phyloP scores from a whole-genome alignment of 805 yeast genomes.

The Starmerella sp. region DNA sequence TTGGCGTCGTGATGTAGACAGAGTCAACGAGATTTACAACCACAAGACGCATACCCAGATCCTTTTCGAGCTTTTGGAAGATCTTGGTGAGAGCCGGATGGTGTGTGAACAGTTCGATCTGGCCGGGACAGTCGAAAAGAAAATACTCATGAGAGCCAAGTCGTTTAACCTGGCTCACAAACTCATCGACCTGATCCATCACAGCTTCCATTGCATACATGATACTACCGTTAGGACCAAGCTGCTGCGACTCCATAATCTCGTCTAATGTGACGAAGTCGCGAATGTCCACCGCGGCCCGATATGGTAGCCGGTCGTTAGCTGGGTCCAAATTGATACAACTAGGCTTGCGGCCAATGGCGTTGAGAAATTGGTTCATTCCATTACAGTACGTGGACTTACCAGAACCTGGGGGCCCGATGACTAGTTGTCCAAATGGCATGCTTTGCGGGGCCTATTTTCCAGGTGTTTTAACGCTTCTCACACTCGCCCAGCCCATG shows the following conservation, averaged over 20 bases:
- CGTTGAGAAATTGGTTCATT: constrained; percentile 78
- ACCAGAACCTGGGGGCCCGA: constrained; percentile 98
- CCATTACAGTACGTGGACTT: constrained; percentile 93
- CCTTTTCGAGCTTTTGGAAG: constrained; percentile 52
- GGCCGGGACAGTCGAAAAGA: constrained; percentile 80
- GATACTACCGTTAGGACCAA: constrained; percentile 88
- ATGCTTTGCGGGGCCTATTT: background rate
- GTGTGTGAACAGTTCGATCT: constrained; percentile 87
- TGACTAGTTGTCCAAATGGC: constrained; percentile 71
- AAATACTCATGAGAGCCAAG: constrained; percentile 53
- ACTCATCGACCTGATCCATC: constrained; percentile 47
- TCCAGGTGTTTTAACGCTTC: too few relatives aligned
- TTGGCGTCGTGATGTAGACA: constrained; percentile 68
- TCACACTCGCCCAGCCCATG: background rate
- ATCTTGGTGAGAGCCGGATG: constrained; percentile 62
- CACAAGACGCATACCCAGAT: constrained; percentile 48
- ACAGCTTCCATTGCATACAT: constrained; percentile 70
- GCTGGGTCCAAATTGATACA: constrained; percentile 89
- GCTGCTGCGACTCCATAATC: constrained; percentile 54
- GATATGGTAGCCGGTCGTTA: constrained; percentile 59
- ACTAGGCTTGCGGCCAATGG: constrained; percentile 84
- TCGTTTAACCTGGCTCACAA: constrained; percentile 45
- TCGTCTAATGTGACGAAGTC: constrained; percentile 68
- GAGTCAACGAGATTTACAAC: constrained; percentile 84
- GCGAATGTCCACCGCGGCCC: constrained; percentile 66